These are phyloP conservation scores for Talaromyces sp. DNA, from an alignment of 2,329 filamentous ascomycete genomes.

Conservation along the genomic window DNA sequence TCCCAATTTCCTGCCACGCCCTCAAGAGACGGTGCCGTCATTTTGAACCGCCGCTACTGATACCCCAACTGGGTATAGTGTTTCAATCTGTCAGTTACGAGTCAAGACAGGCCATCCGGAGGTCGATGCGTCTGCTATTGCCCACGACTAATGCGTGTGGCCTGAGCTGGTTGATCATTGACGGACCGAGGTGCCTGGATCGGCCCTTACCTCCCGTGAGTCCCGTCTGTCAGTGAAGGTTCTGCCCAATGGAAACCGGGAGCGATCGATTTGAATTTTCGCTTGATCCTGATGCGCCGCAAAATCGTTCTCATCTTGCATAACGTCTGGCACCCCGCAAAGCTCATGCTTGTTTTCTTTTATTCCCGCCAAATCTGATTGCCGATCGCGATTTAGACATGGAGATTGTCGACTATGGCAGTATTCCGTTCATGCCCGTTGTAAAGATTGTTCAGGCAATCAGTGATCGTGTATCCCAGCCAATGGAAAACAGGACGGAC, in stretches of 20 bases:
- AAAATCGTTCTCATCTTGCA: constrained; percentile 18
- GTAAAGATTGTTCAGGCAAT: neutral
- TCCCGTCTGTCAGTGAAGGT: constrained; percentile 22
- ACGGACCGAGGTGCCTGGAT: constrained; percentile 23
- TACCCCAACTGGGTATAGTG: constrained; percentile 5
- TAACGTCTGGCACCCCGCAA: constrained; percentile 17
- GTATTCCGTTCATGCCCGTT: neutral
- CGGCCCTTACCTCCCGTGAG: constrained; percentile 27
- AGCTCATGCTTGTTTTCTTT: neutral
- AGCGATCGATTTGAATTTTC: constrained; percentile 13
- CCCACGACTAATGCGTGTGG: constrained; percentile 5
- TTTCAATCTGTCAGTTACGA: constrained; percentile 12
- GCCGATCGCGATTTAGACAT: constrained; percentile 3
- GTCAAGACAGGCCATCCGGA: constrained; percentile 8
- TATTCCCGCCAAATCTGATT: constrained; percentile 4
- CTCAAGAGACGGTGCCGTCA: neutral
- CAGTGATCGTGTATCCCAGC: neutral
- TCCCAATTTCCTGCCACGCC: neutral
- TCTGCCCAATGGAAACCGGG: constrained; percentile 15
- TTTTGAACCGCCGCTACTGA: constrained; percentile 6
- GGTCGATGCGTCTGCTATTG: constrained; percentile 4
- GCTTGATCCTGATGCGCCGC: constrained; percentile 10
- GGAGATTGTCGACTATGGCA: neutral
- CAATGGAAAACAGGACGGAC: neutral
- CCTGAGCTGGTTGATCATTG: constrained; percentile 18